These are phyloP conservation scores for Casaregolazyma suthepensis DNA, from an alignment of 1,139 yeast species.

Conservation along the genomic window DNA sequence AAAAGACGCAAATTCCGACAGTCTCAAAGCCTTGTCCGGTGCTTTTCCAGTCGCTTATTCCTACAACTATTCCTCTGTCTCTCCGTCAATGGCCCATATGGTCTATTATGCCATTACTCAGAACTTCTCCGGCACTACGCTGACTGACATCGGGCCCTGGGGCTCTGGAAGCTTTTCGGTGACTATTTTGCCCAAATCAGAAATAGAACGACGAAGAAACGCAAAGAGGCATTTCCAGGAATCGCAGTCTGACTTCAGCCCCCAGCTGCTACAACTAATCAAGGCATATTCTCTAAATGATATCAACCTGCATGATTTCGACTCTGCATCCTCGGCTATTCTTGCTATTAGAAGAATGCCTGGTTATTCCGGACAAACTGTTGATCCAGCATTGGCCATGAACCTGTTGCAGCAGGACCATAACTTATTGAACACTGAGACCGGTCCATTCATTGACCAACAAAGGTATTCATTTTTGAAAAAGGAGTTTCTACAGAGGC, in stretches of 20 bases:
- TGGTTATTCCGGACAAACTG: conserved; percentile 4
- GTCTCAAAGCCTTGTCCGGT: conserved; percentile 10
- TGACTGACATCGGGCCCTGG: conserved; percentile 7
- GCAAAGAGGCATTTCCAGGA: conserved; percentile 4
- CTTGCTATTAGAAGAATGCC: conserved; percentile 16
- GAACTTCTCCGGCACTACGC: conserved; percentile 5
- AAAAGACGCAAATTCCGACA: conserved; percentile 6
- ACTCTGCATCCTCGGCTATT: conserved; percentile 21
- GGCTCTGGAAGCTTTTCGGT: conserved; percentile 10
- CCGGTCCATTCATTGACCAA: conserved; percentile 19
- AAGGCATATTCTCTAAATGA: conserved; percentile 24
- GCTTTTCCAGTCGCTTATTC: conserved; percentile 16
- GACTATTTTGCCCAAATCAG: conserved; percentile 6
- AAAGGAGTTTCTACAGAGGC: conserved; percentile 3
- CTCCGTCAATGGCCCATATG: conserved; percentile 13
- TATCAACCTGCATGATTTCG: conserved; percentile 18
- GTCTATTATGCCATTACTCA: conserved; percentile 11
- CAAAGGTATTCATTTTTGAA: conserved; percentile 16
- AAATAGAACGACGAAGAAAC: conserved; percentile 5
- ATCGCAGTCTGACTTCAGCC: background rate
- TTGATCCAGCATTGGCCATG: conserved; percentile 15
- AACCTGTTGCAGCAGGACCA: conserved; percentile 14
- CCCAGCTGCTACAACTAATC: conserved; percentile 14
- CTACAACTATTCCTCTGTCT: conserved; percentile 5
- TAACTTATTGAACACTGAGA: conserved; percentile 13